Evolutionary conservation across 2,329 filamentous ascomycete genomes (phyloP).

Genomic region (Ophiostoma ulmi): DNA sequence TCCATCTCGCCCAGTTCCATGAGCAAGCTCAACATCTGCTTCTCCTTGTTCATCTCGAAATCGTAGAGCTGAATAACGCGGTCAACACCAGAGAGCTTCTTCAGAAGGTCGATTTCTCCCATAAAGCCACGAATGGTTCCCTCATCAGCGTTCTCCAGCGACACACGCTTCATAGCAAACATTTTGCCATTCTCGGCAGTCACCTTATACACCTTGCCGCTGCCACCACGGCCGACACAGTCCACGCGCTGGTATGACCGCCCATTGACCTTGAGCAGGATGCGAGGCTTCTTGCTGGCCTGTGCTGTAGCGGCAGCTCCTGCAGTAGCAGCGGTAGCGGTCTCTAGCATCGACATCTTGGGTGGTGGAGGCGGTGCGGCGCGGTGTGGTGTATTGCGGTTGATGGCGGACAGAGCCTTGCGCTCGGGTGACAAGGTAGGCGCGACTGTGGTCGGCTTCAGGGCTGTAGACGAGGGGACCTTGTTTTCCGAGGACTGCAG

Average conservation of each 20-base stretch:
- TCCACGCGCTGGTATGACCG: constrained; percentile 87
- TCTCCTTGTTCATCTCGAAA: constrained; percentile 89
- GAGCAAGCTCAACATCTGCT: constrained; percentile 80
- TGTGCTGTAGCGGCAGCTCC: constrained; percentile 73
- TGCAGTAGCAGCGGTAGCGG: constrained; percentile 74
- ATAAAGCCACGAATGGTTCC: constrained; percentile 79
- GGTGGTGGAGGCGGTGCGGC: constrained; percentile 75
- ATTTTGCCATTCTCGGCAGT: constrained; percentile 96
- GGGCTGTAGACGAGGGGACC: neutral
- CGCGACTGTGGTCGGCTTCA: neutral
- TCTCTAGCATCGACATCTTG: constrained; percentile 94
- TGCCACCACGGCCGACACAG: constrained; percentile 85
- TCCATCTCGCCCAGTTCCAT: constrained; percentile 98
- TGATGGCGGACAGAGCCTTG: constrained; percentile 50
- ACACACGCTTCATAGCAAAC: constrained; percentile 88
- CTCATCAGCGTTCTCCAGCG: constrained; percentile 84
- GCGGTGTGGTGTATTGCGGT: constrained; percentile 67
- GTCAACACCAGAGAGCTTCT: constrained; percentile 75
- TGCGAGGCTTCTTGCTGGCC: constrained; percentile 63
- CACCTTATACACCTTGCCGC: constrained; percentile 89
- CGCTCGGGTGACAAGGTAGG: constrained; percentile 42
- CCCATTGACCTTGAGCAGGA: constrained; percentile 82
- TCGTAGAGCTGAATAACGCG: constrained; percentile 87
- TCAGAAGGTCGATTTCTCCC: constrained; percentile 88
- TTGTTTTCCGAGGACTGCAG: constrained; percentile 15